Base-by-base conservation (phyloP, 2,329 filamentous ascomycete genomes). In the Torrubiellomyces zombiae region DNA sequence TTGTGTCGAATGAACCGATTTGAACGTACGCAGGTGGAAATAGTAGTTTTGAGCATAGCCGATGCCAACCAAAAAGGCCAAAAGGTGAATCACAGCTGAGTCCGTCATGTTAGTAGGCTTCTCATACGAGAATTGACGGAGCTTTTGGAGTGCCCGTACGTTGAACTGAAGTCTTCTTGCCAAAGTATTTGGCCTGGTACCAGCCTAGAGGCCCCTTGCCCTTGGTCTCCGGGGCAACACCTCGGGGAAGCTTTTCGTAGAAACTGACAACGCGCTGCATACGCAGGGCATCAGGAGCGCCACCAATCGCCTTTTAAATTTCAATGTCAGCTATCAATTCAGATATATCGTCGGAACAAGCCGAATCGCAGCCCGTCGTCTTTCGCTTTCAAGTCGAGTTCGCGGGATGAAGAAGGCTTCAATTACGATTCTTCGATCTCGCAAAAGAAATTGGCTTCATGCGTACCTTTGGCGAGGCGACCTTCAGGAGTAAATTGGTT, bases 11-110 rank as follows among this genome's bases (percentile, higher is more conserved):
- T n/a, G n/a, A n/a, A n/a, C n/a, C n/a, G n/a, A n/a, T n/a, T n/a
- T n/a, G 28, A 28, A 73, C 81, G 58, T 75, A 98, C 89, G 82
- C 48, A 98, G 70, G 63, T 98, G 91, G 80, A 92, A 95, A 72
- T 98, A 95, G 75, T 98, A 98, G 65, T 93, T 85, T 63, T 95
- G 82, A 44, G 78, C 79, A 59, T 98, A 98, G 47, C 89, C 86
- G 42, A 95, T 51, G 38, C 71, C 57, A 38, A 93, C 60, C 34
- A 98, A 60, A 50, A 71, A 63, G 42, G 67, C 74, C 44, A 98
- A 76, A 44, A 73, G 66, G 58, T 98, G 89, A 44, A 92, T 65
- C 48, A 98, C 70, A 37, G 89, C 89, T 98, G 24, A 31, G 28
- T 11, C n/a, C n/a, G n/a, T n/a, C 24, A 17, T 49, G 27, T 30